Base-by-base conservation (phyloP, 108 stramenopile species). In the Discostella stelligeroides region DNA sequence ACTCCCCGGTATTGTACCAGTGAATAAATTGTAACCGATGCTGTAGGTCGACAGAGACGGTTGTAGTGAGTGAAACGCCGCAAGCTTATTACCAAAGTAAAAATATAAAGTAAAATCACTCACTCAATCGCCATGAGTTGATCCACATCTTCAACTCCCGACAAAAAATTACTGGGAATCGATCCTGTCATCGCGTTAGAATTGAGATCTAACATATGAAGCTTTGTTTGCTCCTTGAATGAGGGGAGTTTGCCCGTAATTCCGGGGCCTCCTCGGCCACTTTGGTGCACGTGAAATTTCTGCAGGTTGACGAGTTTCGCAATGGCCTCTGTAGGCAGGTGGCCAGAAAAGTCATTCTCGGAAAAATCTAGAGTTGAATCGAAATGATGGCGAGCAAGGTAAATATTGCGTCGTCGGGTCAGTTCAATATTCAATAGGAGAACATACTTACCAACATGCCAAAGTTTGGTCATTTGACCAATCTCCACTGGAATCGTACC, bases 401-500 rank as follows among this genome's bases (percentile, higher is more conserved):
- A n/a, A 34, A 37, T 28, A 41, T 34, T 17, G 14, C 15, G 57
- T 4, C 53, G 27, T 30, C 34, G 34, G 4, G 13, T 25, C 51
- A 53, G 51, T 20, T 53, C 3, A 23, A 0, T 4, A 24, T 4
- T 13, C 25, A 25, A 54, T 23, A 0, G 21, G n/a, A 10, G 9
- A 70, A 59, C 10, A 25, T 14, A 6, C 60, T 69, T 42, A 69
- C 75, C 75, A 30, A 90, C 67, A 46, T 89, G 84, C 57, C 84
- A 78, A n/a, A 89, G 81, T 6, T 75, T 74, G 17, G 85, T 71
- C 61, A 90, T 73, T 0, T 50, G 69, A 43, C 90, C 90, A 51
- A 91, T 51, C 63, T 91, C 85, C 1, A 74, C 40, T 6, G 90
- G 87, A 25, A 91, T 88, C 39, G 58, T 58, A 15, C 85, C 86